Percentiles rank a stretch among this genome's conserved stretches.
These are phyloP conservation scores for Colletotrichum sp. DNA, from an alignment of 2,329 filamentous ascomycete genomes.

Conservation along the genomic window DNA sequence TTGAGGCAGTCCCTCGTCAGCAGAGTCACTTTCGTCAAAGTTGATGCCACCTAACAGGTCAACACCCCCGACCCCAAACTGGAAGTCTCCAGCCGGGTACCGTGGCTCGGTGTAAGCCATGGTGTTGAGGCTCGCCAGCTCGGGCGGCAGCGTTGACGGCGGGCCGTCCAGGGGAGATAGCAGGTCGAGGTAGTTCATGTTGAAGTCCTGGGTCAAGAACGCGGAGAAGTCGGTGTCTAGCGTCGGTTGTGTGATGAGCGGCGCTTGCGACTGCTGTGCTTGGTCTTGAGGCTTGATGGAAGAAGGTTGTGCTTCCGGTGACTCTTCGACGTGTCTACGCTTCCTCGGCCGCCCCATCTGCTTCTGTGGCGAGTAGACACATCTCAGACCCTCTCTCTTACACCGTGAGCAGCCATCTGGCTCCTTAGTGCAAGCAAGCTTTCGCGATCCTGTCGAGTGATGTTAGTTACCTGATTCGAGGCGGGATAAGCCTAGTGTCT, in stretches of 20 bases:
- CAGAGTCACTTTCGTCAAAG: conserved; percentile 34
- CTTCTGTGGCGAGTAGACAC: conserved; percentile 69
- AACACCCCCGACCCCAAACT: conserved; percentile 26
- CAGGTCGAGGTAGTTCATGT: conserved; percentile 42
- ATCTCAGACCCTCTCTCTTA: conserved; percentile 58
- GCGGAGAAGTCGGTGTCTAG: conserved; percentile 36
- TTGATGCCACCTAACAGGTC: conserved; percentile 35
- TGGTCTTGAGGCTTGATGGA: not conserved
- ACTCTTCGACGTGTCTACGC: conserved; percentile 44
- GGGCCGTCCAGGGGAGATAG: conserved; percentile 14
- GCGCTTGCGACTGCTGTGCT: not conserved
- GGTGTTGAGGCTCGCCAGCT: not conserved
- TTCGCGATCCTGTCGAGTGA: conserved; percentile 57
- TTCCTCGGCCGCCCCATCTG: conserved; percentile 71
- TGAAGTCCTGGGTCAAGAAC: conserved; percentile 36
- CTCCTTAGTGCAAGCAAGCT: conserved; percentile 70
- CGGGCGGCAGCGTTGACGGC: not conserved
- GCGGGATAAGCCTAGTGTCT: not conserved
- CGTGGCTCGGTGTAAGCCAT: conserved; percentile 16
- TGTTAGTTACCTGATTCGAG: conserved; percentile 2
- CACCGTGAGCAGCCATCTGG: conserved; percentile 64
- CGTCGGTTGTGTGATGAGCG: conserved; percentile 10
- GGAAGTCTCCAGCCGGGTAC: conserved; percentile 15
- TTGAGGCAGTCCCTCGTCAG: conserved; percentile 30
- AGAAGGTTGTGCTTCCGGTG: conserved; percentile 10